A percentile compares a stretch with the other conserved stretches of the same genome.
Evolutionary conservation across 2,329 filamentous ascomycete genomes (phyloP).

Genomic region (Colletotrichum falcatum): DNA sequence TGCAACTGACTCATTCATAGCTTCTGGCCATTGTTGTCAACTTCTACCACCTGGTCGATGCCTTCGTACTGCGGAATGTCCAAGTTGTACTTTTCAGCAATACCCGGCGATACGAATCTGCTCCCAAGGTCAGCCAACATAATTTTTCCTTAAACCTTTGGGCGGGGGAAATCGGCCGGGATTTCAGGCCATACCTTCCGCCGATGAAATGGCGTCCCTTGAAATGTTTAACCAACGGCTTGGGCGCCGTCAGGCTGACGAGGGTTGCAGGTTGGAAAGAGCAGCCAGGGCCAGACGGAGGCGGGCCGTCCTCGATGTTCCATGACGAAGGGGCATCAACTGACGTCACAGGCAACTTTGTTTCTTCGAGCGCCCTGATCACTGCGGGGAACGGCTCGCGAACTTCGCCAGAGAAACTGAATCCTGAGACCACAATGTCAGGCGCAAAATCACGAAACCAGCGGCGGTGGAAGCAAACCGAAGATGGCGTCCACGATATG

Average conservation of each 20-base stretch:
- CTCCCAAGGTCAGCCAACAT: conserved; percentile 34
- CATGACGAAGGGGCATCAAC: conserved; percentile 96
- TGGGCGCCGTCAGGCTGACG: conserved; percentile 92
- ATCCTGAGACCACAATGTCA: conserved; percentile 64
- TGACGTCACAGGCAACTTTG: conserved; percentile 81
- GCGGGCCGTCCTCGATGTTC: conserved; percentile 91
- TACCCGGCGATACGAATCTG: conserved; percentile 81
- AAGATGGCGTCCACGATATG: conserved; percentile 95
- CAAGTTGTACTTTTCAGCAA: conserved; percentile 88
- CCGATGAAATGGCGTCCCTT: conserved; percentile 91
- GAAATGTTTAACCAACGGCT: conserved; percentile 88
- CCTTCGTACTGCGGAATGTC: conserved; percentile 87
- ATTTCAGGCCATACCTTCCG: conserved; percentile 70
- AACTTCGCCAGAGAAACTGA: conserved; percentile 92
- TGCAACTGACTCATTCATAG: conserved; percentile 55
- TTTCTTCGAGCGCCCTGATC: conserved; percentile 80
- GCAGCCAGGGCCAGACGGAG: conserved; percentile 79
- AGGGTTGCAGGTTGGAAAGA: conserved; percentile 84
- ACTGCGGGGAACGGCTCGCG: conserved; percentile 91
- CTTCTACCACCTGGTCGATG: conserved; percentile 89
- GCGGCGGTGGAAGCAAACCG: conserved; percentile 61
- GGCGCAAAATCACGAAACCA: conserved; percentile 15
- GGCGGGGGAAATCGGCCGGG: neutral
- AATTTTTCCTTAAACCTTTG: neutral
- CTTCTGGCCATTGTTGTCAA: conserved; percentile 64